phyloP scores from a whole-genome alignment of 1,139 yeast genomes.

The Debaryomycetaceae sp. region DNA sequence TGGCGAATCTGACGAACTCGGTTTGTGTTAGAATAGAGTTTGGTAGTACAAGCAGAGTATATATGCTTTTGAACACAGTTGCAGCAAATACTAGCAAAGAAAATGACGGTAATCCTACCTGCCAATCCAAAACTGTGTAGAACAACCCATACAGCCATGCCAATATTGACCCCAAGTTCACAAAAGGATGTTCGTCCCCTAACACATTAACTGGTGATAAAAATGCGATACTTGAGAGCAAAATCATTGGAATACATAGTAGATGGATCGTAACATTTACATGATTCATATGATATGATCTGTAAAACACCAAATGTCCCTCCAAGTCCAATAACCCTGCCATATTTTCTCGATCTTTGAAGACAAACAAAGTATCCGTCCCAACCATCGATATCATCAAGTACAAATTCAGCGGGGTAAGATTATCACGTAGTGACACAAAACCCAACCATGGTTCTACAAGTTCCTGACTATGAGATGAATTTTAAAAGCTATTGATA shows the following conservation, averaged over 20 bases:
- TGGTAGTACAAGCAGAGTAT: constrained; percentile 14
- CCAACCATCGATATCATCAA: too few relatives aligned
- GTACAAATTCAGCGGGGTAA: too few relatives aligned
- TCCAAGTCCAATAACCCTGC: constrained; percentile 47
- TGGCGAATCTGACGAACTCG: constrained; percentile 27
- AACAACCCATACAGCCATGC: constrained; percentile 37
- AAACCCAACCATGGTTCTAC: background rate
- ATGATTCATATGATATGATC: constrained; percentile 72
- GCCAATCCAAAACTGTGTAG: constrained; percentile 41
- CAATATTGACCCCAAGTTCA: constrained; percentile 36
- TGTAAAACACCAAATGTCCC: constrained; percentile 74
- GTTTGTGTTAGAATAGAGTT: constrained; percentile 17
- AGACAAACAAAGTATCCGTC: too few relatives aligned
- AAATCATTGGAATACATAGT: constrained; percentile 74
- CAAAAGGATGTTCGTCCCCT: constrained; percentile 24
- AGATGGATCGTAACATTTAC: constrained; percentile 76
- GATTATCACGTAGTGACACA: too few relatives aligned
- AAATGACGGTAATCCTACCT: constrained; percentile 31
- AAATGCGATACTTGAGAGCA: constrained; percentile 50
- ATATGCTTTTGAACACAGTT: constrained; percentile 32
- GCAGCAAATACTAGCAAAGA: constrained; percentile 36
- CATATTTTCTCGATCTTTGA: constrained; percentile 10
- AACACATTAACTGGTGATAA: constrained; percentile 20
- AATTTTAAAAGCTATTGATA: background rate
- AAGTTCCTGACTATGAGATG: background rate